Conservation (phyloP, 805 yeast species). For the Ascoidea rubescens region DNA sequence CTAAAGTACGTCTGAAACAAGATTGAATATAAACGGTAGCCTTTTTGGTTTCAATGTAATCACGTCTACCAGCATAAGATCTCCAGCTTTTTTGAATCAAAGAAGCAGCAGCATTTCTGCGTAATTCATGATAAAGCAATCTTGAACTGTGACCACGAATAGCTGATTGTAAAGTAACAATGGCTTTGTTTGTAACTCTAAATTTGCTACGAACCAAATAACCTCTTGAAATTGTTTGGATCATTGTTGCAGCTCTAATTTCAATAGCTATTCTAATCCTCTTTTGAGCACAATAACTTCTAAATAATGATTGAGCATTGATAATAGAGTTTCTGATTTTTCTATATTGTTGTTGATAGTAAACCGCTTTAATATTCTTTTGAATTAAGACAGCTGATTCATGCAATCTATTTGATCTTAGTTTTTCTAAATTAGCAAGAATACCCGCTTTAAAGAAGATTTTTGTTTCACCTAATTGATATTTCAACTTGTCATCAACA, state of each 20-base stretch:
- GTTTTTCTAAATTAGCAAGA: constrained; percentile 80
- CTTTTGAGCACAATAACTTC: constrained; percentile 48
- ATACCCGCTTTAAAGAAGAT: constrained; percentile 95
- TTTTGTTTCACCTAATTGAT: constrained; percentile 87
- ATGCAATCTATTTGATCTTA: constrained; percentile 66
- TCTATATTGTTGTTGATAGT: constrained; percentile 47
- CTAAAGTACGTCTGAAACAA: constrained; percentile 60
- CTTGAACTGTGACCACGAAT: constrained; percentile 41
- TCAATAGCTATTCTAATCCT: constrained; percentile 42
- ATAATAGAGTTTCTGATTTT: constrained; percentile 40
- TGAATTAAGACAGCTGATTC: constrained; percentile 76
- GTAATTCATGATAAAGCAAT: constrained; percentile 31
- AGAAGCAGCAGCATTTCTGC: constrained; percentile 50
- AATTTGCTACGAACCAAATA: constrained; percentile 28
- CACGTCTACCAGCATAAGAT: constrained; percentile 46
- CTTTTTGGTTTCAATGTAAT: constrained; percentile 29
- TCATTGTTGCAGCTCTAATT: constrained; percentile 44
- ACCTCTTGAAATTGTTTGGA: constrained; percentile 61
- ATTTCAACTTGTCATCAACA: constrained; percentile 53
- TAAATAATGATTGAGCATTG: constrained; percentile 42
- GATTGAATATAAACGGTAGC: constrained; percentile 67
- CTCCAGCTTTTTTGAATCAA: constrained; percentile 64
- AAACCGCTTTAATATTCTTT: constrained; percentile 57
- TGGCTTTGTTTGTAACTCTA: constrained; percentile 16
- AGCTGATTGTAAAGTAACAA: constrained; percentile 32